phyloP scores from a whole-genome alignment of 352 stramenopile species.

The Globisporangium viniferum region DNA sequence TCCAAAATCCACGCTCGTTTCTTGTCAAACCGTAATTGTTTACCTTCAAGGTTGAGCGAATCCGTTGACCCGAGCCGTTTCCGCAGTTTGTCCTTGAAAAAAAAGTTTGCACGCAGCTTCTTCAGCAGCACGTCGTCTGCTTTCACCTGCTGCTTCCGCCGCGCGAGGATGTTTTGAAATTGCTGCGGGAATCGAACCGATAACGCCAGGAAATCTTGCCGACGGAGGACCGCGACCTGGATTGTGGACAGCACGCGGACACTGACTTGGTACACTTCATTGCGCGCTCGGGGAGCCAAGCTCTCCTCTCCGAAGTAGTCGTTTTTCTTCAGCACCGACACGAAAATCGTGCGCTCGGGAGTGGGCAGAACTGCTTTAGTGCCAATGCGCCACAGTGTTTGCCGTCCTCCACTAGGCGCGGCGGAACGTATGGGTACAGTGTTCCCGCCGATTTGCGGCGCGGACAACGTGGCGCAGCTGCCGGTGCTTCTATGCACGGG shows the following conservation, averaged over 20 bases:
- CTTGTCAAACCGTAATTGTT: slow-evolving; percentile 21
- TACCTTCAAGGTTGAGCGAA: slow-evolving; percentile 40
- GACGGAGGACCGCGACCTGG: slow-evolving; percentile 43
- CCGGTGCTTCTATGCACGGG: background rate
- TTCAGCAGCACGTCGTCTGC: slow-evolving; percentile 20
- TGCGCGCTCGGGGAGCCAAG: slow-evolving; percentile 20
- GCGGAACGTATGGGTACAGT: background rate
- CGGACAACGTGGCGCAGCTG: background rate
- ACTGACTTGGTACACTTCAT: slow-evolving; percentile 50
- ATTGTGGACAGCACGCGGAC: slow-evolving; percentile 51
- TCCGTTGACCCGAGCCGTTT: slow-evolving; percentile 39
- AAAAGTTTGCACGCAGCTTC: slow-evolving; percentile 43
- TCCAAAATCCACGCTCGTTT: slow-evolving; percentile 27
- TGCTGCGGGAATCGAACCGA: slow-evolving; percentile 41
- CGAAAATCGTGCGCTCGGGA: slow-evolving; percentile 24
- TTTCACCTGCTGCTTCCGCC: slow-evolving; percentile 14
- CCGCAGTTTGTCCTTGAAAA: slow-evolving; percentile 47
- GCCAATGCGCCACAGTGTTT: slow-evolving; percentile 10
- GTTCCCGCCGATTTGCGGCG: background rate
- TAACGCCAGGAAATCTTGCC: slow-evolving; percentile 41
- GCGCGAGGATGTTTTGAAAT: slow-evolving; percentile 23
- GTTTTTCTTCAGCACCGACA: slow-evolving; percentile 50
- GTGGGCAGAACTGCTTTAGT: background rate
- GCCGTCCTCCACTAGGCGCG: background rate
- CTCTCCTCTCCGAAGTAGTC: slow-evolving; percentile 70